A percentile compares a stretch with the other conserved stretches of the same genome.
phyloP scores from a whole-genome alignment of 2,329 filamentous ascomycete species.

The Sarocladium kiliense region DNA sequence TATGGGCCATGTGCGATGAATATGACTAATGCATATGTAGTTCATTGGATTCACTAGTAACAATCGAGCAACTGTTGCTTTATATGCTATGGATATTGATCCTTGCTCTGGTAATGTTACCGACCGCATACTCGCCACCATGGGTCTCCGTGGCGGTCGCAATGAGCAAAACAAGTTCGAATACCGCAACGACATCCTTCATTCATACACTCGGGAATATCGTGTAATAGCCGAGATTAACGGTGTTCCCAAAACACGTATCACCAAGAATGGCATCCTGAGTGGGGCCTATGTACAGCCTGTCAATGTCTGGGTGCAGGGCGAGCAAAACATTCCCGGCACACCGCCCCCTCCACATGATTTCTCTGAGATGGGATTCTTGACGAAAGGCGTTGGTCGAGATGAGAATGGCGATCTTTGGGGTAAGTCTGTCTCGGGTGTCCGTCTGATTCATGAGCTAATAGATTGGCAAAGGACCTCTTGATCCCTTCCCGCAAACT shows the following conservation, averaged over 20 bases:
- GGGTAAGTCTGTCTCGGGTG: conserved; percentile 12
- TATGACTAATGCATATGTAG: conserved; percentile 11
- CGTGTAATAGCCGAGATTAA: conserved; percentile 26
- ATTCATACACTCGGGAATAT: conserved; percentile 30
- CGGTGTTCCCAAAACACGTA: conserved; percentile 22
- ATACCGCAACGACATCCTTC: conserved; percentile 26
- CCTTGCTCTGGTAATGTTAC: conserved; percentile 29
- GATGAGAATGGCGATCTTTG: conserved; percentile 29
- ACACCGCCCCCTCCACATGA: conserved; percentile 26
- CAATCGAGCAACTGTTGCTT: conserved; percentile 22
- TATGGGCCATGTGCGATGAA: no score
- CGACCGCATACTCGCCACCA: conserved; percentile 27
- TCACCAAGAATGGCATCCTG: conserved; percentile 27
- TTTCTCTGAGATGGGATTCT: conserved; percentile 29
- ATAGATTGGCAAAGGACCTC: conserved; percentile 15
- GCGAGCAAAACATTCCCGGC: conserved; percentile 30
- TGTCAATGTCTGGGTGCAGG: conserved; percentile 27
- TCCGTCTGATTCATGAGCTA: neutral
- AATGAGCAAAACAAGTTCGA: conserved; percentile 32
- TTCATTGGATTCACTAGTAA: conserved; percentile 30
- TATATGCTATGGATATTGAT: conserved; percentile 31
- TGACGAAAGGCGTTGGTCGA: conserved; percentile 28
- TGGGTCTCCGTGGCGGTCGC: conserved; percentile 20
- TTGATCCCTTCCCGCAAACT: conserved; percentile 31
- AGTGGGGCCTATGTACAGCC: conserved; percentile 30